Evolutionary conservation across 495 filamentous ascomycete genomes (phyloP).

Genomic region (Talaromyces adpressus): DNA sequence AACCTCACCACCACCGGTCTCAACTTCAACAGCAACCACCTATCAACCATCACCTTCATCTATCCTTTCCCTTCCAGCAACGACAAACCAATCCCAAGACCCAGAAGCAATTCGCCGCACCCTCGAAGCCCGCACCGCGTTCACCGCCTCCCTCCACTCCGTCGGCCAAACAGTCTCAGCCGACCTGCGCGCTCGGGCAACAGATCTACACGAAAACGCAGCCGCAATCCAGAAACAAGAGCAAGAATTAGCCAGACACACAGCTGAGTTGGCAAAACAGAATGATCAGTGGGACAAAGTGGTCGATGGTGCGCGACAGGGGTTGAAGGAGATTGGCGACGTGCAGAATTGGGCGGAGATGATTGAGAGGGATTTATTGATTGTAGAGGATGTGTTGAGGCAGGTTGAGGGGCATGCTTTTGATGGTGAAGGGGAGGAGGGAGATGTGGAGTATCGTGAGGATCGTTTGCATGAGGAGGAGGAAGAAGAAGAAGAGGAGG

Average conservation of each 20-base stretch:
- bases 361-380: conserved; percentile 82
- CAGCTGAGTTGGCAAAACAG: conserved; percentile 60
- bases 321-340: conserved; percentile 88
- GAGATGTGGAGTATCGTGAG: background rate
- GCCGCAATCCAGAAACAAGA: conserved; percentile 65
- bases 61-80: conserved; percentile 10
- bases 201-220: conserved; percentile 68
- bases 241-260: conserved; percentile 55
- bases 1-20: conserved; percentile 1
- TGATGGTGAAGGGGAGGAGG: conserved; percentile 15
- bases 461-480: background rate
- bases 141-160: conserved; percentile 71
- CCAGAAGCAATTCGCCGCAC: conserved; percentile 28
- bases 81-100: conserved; percentile 6
- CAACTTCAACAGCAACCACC: conserved; percentile 10
- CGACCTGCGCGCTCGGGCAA: conserved; percentile 64
- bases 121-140: conserved; percentile 64
- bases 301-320: conserved; percentile 58
- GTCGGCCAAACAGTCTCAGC: conserved; percentile 61
- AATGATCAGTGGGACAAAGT: conserved; percentile 63
- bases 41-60: conserved; percentile 7
- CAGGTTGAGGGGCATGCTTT: conserved; percentile 45
- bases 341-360: conserved; percentile 98
- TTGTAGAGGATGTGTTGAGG: conserved; percentile 80
- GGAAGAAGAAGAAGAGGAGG: background rate